phyloP scores from a whole-genome alignment of 2,329 filamentous ascomycete genomes.

The Phyllosticta citrichinensis region DNA sequence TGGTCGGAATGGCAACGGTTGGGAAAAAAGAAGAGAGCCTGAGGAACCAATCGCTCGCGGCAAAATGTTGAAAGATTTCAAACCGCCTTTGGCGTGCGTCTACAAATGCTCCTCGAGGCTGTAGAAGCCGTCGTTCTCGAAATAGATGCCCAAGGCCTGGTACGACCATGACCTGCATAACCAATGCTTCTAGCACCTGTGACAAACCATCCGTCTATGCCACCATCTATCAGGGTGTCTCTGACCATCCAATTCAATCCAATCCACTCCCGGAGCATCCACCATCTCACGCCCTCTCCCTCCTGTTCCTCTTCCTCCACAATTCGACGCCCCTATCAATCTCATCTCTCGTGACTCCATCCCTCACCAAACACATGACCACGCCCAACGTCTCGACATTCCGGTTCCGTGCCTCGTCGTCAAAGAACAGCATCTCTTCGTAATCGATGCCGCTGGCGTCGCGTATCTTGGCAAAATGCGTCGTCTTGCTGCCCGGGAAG shows the following conservation, averaged over 20 bases:
- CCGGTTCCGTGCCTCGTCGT: slow-evolving; percentile 78
- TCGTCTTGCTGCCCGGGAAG: slow-evolving; percentile 70
- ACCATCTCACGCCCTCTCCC: slow-evolving; percentile 8
- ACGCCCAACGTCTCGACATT: slow-evolving; percentile 75
- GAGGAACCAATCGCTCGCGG: too few species aligned
- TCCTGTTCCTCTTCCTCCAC: slow-evolving; percentile 66
- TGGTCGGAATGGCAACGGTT: too few species aligned
- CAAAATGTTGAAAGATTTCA: too few species aligned
- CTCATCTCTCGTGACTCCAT: slow-evolving; percentile 68
- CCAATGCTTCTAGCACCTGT: neutral
- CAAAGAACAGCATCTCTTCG: slow-evolving; percentile 90
- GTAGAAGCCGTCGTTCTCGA: neutral
- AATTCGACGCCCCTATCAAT: slow-evolving; percentile 68
- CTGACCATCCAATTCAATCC: neutral
- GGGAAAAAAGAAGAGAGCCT: too few species aligned
- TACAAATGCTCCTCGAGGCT: too few species aligned
- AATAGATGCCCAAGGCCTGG: neutral
- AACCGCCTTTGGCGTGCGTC: too few species aligned
- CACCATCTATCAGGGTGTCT: neutral
- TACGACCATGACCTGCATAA: neutral
- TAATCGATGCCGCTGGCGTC: slow-evolving; percentile 61
- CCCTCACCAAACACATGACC: slow-evolving; percentile 70
- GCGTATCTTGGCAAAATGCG: slow-evolving; percentile 68
- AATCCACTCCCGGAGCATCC: neutral
- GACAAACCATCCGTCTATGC: neutral